Evolutionary conservation across 495 filamentous ascomycete species (phyloP), one percentile per base, ranked within the genome.

Genomic region (Hypoxylon fragiforme): DNA sequence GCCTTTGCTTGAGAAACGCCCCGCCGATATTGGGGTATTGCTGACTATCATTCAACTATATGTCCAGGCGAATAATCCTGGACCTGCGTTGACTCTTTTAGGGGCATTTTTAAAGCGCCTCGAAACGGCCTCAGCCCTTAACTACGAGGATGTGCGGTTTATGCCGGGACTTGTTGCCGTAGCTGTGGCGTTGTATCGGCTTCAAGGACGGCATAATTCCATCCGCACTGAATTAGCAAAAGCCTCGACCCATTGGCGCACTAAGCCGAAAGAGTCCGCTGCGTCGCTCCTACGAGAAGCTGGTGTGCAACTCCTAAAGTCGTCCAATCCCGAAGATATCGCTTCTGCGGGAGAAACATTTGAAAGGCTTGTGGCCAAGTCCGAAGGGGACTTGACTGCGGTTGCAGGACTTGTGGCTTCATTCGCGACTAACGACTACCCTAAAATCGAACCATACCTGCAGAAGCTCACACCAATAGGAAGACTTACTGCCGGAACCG

Each of bases 11-110:
- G 86, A 89, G 54, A 82, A 82, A 45, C 78, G 88, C 16, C 90
- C 91, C 0, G 83, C 82, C 52, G 92, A 99, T 63, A 73, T 97
- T 21, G 95, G 94, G 6, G 76, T 97, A 2, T 74, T 90, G 7
- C 74, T 97, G 32, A 92, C 89, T 9, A 82, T 90, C 13, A 81
- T 92, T 5, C 91, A 97, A 66, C 81, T 97, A 30, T 92, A 95
- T 62, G 74, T 96, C 12, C 76, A 81, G 35, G 79, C 75, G 30
- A 82, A 87, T 22, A 96, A 96, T 65, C 82, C 84, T 42, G 85
- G 79, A 14, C 84, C 86, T 3, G 94, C 95, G 1, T 84, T 91
- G 45, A 76, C 74, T 35, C 78, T 90, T 4, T 74, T 99, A 13
- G 89, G 95, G 61, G 73, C 78, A 9, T 88, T 90, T 57, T 77